phyloP scores from a whole-genome alignment of 306 rosid species.

The Mimosa pudica region DNA sequence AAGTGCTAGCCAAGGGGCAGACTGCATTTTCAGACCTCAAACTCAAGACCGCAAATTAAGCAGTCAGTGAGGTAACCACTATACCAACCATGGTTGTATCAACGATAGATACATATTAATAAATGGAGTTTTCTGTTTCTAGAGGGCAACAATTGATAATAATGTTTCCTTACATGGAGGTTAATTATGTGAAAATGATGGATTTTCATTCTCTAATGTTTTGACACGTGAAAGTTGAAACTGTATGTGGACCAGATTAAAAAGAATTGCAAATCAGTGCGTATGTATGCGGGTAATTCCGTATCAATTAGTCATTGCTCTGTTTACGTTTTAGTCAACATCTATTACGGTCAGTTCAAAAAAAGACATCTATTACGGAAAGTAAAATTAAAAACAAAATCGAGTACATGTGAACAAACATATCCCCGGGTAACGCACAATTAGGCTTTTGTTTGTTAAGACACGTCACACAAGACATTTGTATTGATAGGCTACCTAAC shows the following conservation, averaged over 20 bases:
- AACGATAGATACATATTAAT: neutral
- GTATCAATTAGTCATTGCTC: neutral
- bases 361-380: neutral
- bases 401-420: neutral
- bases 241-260: neutral
- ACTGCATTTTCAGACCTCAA: too few species aligned
- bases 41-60: too few species aligned
- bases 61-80: too few species aligned
- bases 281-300: neutral
- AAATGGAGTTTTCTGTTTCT: neutral
- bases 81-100: too few species aligned
- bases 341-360: neutral
- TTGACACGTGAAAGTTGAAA: neutral
- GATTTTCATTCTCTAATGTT: neutral
- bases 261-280: neutral
- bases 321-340: neutral
- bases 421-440: neutral
- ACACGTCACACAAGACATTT: neutral
- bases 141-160: neutral
- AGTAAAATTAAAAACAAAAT: too few species aligned
- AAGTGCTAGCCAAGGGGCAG: too few species aligned
- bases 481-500: neutral
- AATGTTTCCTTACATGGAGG: neutral
- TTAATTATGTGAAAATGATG: neutral
- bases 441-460: slow-evolving; percentile 3